Evolutionary conservation across 805 yeast species (phyloP), one percentile per base, ranked within the genome.

Genomic region (Saccharomycopsis javanensis): DNA sequence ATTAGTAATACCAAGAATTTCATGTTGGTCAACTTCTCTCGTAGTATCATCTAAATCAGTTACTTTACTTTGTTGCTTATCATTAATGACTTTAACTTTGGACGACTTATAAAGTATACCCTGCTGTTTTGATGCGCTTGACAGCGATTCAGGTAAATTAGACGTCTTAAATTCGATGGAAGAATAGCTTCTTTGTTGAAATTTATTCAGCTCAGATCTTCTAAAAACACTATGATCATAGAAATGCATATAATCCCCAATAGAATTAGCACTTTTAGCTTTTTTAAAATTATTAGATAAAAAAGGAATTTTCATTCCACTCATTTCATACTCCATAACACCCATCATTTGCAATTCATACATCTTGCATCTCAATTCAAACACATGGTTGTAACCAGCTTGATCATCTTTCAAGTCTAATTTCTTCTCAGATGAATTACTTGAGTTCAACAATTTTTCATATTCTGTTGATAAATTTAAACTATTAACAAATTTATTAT

Each of bases 341-440:
- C 98, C 98, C 95, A 92, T 92, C 97, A 94, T 94, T 68, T 94
- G 98, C 18, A 94, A 71, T 65, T 92, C 98, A 68, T 94, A 92
- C 54, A 94, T 91, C 64, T 88, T 89, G 69, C 97, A 90, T 35
- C 94, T 75, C 0, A 99, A 97, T n/a, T 85, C 79, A 97, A 45
- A 53, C 57, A 51, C 34, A 27, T 51, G 20, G 11, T 48, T 18
- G 13, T 31, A 13, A 28, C 46, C 30, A 2, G 38, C 18, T 5
- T 27, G 28, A 13, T 57, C 60, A 48, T 57, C 55, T 30, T 37
- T 54, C 35, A 20, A 25, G 33, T 45, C 33, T 7, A 46, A 46
- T 34, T 20, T 27, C 48, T 42, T 16, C 23, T 53, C 46, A 10
- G 31, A 31, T 1, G 42, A 31, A 18, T 16, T 27, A 37, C 50